Evolutionary conservation across 345 rosid species (phyloP).

Genomic region (Lepidium africanum): DNA sequence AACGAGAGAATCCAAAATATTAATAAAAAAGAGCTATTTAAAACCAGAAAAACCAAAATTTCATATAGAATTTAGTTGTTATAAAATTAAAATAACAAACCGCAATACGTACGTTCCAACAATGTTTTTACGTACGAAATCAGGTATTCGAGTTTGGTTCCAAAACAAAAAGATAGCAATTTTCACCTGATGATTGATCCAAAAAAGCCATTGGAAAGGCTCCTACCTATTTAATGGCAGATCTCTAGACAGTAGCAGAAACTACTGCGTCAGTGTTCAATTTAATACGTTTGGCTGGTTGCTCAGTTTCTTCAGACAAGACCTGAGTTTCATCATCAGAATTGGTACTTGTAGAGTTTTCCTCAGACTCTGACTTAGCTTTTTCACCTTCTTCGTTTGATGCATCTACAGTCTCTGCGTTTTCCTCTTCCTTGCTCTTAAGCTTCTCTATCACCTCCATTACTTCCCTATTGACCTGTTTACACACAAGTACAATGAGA

Average conservation of each 20-base stretch:
- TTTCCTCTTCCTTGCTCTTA: constrained; percentile 6
- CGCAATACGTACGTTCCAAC: not conserved
- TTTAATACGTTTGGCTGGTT: not conserved
- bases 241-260: not conserved
- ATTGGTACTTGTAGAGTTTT: too few relatives aligned
- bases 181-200: not conserved
- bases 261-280: not conserved
- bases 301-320: not conserved
- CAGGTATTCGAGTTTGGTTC: not conserved
- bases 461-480: constrained; percentile 64
- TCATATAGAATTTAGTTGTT: not conserved
- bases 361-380: too few relatives aligned
- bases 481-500: not conserved
- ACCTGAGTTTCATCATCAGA: not conserved
- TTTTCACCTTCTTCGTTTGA: not conserved
- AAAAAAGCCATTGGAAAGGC: not conserved
- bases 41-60: too few relatives aligned
- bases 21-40: not conserved
- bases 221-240: not conserved
- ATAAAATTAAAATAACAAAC: not conserved
- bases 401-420: not conserved
- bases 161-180: not conserved
- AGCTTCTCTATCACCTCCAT: constrained; percentile 50
- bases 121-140: too few relatives aligned
- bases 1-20: not conserved